Percentiles rank a stretch among this genome's conserved stretches.
Evolutionary conservation across 2,329 filamentous ascomycete genomes (phyloP).

Genomic region (Mycosphaerella arachidis): DNA sequence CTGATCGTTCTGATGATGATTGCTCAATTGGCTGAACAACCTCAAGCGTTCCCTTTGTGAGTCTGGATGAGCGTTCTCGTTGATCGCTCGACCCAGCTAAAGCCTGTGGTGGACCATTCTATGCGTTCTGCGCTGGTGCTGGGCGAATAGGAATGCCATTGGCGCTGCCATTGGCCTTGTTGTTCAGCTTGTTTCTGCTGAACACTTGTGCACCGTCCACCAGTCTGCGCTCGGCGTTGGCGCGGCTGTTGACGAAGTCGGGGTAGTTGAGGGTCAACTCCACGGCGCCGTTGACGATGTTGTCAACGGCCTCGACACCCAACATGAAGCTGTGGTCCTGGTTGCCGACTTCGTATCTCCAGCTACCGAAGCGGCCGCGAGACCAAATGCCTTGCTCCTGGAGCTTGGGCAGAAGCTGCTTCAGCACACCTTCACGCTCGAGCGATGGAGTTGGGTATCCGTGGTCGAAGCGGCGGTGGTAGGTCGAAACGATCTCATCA

Average conservation of each 20-base stretch:
- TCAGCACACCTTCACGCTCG: slow-evolving; percentile 92
- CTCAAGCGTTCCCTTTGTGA: no score
- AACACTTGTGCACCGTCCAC: slow-evolving; percentile 59
- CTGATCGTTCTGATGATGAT: no score
- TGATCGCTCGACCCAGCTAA: background rate
- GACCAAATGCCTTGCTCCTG: slow-evolving; percentile 89
- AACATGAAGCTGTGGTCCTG: slow-evolving; percentile 98
- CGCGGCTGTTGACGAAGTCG: slow-evolving; percentile 81
- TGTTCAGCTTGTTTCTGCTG: slow-evolving; percentile 35
- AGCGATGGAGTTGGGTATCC: slow-evolving; percentile 94
- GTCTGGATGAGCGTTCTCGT: background rate
- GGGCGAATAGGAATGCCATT: slow-evolving; percentile 10
- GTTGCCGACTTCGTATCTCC: slow-evolving; percentile 96
- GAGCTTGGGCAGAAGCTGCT: slow-evolving; percentile 86
- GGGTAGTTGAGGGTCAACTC: slow-evolving; percentile 95
- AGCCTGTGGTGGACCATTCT: background rate
- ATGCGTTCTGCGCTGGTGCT: background rate
- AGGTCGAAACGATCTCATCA: slow-evolving; percentile 96
- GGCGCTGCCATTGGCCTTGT: slow-evolving; percentile 3
- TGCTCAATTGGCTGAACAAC: no score
- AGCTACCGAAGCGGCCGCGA: slow-evolving; percentile 94
- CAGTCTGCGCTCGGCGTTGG: slow-evolving; percentile 62
- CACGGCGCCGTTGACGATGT: slow-evolving; percentile 81
- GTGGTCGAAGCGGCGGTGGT: slow-evolving; percentile 96
- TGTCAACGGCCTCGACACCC: slow-evolving; percentile 86